phyloP scores from a whole-genome alignment of 805 yeast species.

The Pichia thaimueangensis region DNA sequence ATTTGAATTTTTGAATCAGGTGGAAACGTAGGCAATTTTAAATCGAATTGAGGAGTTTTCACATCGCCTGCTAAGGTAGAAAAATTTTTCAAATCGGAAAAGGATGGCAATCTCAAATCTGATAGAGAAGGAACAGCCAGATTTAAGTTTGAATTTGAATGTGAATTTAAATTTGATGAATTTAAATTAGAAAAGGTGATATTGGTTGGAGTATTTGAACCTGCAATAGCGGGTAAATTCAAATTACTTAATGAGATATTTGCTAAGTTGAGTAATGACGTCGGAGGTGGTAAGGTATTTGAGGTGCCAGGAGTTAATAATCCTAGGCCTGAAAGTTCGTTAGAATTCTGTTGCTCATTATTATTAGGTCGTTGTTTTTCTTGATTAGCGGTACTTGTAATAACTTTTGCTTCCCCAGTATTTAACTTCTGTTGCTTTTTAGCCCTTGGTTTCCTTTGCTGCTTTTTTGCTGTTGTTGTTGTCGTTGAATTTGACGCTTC shows the following conservation, averaged over 20 bases:
- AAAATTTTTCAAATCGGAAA: slow-evolving; percentile 11
- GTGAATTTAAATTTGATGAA: not conserved
- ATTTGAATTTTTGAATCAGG: not conserved
- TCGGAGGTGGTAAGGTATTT: slow-evolving; percentile 1
- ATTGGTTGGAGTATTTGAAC: no score
- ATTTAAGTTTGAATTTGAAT: not conserved
- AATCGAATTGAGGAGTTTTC: slow-evolving; percentile 6
- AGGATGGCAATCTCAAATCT: slow-evolving; percentile 12
- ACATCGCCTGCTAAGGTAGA: slow-evolving; percentile 1
- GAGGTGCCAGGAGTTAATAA: not conserved
- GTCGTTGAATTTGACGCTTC: not conserved
- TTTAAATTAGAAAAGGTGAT: no score
- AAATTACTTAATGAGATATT: slow-evolving; percentile 7
- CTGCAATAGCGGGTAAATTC: no score
- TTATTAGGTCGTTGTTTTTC: slow-evolving; percentile 1
- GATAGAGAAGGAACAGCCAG: slow-evolving; percentile 5
- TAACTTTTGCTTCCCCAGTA: not conserved
- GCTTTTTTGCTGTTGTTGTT: not conserved
- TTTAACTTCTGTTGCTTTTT: not conserved
- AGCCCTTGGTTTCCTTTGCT: not conserved
- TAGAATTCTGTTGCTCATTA: not conserved
- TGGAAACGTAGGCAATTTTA: slow-evolving; percentile 7
- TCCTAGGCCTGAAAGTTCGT: not conserved
- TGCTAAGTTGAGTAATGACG: slow-evolving; percentile 8
- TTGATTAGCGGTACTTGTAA: not conserved